phyloP scores from a whole-genome alignment of 192 early-diverging fungal species.

The Gamsiella multidivaricata region DNA sequence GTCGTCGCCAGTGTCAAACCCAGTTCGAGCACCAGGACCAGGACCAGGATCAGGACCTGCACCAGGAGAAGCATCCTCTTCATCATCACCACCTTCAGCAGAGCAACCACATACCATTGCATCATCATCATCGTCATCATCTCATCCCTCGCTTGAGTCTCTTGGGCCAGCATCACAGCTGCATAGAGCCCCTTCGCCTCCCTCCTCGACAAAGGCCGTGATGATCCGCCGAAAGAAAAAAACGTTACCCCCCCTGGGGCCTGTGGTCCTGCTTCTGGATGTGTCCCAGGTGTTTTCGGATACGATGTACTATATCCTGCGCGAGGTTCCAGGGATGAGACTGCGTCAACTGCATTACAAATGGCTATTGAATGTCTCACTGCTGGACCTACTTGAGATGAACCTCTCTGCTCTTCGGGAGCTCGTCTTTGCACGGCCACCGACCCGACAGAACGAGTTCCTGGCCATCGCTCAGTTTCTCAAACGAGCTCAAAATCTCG shows the following conservation, averaged over 20 bases:
- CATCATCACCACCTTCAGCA: too few species aligned
- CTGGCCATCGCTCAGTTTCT: conserved; percentile 23
- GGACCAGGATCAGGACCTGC: too few species aligned
- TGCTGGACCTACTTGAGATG: background rate
- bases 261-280: conserved; percentile 37
- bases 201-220: conserved; percentile 9
- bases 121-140: too few species aligned
- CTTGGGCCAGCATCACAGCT: background rate
- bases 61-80: too few species aligned
- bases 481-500: background rate
- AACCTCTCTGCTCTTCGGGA: conserved; percentile 9
- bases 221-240: conserved; percentile 28
- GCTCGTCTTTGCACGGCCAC: conserved; percentile 14
- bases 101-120: too few species aligned
- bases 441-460: conserved; percentile 9
- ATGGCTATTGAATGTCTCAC: conserved; percentile 7
- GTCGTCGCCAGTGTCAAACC: too few species aligned
- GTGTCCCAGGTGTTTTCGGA: conserved; percentile 7
- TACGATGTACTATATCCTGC: conserved; percentile 12
- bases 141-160: too few species aligned
- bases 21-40: too few species aligned
- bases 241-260: conserved; percentile 9
- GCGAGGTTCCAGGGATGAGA: conserved; percentile 31
- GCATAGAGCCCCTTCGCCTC: background rate
- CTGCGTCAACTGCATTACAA: conserved; percentile 25